Evolutionary conservation across 306 rosid genomes (phyloP).

Genomic region (Quillaja saponaria): DNA sequence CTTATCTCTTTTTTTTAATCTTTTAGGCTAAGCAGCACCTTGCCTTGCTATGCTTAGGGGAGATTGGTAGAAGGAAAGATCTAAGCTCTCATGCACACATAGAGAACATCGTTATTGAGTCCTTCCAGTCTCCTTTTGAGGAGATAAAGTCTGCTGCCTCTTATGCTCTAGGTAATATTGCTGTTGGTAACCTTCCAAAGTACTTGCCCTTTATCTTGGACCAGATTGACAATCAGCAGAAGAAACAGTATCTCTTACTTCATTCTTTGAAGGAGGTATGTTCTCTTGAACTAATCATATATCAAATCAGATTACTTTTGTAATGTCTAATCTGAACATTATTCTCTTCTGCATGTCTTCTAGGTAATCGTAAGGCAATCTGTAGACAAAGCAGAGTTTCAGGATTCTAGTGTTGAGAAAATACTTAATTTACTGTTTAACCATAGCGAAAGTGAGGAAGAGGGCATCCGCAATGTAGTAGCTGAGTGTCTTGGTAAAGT

Average conservation of each 20-base stretch:
- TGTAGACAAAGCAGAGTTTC: slow-evolving; percentile 93
- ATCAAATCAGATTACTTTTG: slow-evolving; percentile 9
- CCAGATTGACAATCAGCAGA: slow-evolving; percentile 99
- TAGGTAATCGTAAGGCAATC: slow-evolving; percentile 97
- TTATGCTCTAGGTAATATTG: slow-evolving; percentile 97
- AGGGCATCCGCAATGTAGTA: slow-evolving; percentile 97
- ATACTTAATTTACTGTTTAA: slow-evolving; percentile 90
- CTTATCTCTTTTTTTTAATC: slow-evolving; percentile 22
- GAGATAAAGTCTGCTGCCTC: slow-evolving; percentile 99
- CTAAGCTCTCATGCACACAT: slow-evolving; percentile 78
- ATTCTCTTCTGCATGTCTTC: slow-evolving; percentile 30
- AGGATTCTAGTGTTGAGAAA: slow-evolving; percentile 95
- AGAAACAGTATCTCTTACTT: slow-evolving; percentile 95
- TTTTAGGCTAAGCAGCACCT: slow-evolving; percentile 96
- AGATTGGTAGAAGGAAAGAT: slow-evolving; percentile 97
- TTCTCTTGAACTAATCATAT: slow-evolving; percentile 27
- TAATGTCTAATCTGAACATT: background rate
- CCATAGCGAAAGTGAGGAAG: slow-evolving; percentile 98
- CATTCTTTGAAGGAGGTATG: slow-evolving; percentile 97
- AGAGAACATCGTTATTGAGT: slow-evolving; percentile 94
- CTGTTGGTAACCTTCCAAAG: slow-evolving; percentile 94
- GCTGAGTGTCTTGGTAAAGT: slow-evolving; percentile 97
- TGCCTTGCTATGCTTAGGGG: slow-evolving; percentile 90
- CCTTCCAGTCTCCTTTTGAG: slow-evolving; percentile 98
- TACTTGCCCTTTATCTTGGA: slow-evolving; percentile 97